These are phyloP conservation scores for Dipodascus geniculatus DNA, from an alignment of 805 yeast species.

Conservation along the genomic window DNA sequence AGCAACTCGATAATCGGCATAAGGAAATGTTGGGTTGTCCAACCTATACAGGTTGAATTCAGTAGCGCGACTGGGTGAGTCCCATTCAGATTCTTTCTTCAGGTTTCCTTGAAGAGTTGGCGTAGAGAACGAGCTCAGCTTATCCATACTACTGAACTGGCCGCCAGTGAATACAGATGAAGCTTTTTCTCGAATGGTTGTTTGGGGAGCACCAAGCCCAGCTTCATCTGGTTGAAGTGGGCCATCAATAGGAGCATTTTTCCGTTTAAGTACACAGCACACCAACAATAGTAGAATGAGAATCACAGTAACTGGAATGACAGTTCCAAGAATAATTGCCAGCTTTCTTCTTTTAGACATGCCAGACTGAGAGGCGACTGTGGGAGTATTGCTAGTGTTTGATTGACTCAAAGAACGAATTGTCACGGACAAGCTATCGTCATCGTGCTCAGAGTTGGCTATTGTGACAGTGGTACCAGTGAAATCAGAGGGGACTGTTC, in stretches of 20 bases:
- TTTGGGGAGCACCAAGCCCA: slow-evolving; percentile 7
- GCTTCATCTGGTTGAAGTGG: slow-evolving; percentile 17
- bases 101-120: not conserved
- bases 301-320: slow-evolving; percentile 40
- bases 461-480: slow-evolving; percentile 31
- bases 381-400: slow-evolving; percentile 22
- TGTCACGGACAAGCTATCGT: slow-evolving; percentile 7
- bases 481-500: slow-evolving; percentile 47
- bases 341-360: slow-evolving; percentile 30
- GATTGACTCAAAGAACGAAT: slow-evolving; percentile 14
- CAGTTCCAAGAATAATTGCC: slow-evolving; percentile 90
- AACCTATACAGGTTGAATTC: slow-evolving; percentile 26
- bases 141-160: not conserved
- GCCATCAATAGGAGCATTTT: slow-evolving; percentile 17
- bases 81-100: slow-evolving; percentile 18
- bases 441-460: slow-evolving; percentile 39
- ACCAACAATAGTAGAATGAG: slow-evolving; percentile 42
- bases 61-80: slow-evolving; percentile 27
- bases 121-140: not conserved
- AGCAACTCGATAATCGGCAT: not conserved
- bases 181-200: slow-evolving; percentile 5
- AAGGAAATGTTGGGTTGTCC: slow-evolving; percentile 15
- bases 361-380: slow-evolving; percentile 19
- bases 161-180: not conserved
- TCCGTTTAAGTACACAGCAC: slow-evolving; percentile 43